Evolutionary conservation across 176 grass and related monocot species (phyloP).

Genomic region (Zea luxurians): DNA sequence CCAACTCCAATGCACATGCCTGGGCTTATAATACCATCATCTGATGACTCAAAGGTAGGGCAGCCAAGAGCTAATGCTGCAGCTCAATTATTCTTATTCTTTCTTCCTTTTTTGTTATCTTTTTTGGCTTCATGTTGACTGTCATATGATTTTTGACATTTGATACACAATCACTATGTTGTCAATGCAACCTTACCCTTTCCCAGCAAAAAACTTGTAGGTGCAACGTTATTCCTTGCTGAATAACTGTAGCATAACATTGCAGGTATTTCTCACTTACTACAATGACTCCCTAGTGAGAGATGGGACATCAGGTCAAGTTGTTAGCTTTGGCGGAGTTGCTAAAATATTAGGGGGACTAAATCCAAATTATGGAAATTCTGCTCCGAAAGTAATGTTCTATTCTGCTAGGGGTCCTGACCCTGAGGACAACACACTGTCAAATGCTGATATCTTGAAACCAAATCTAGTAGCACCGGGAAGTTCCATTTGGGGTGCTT

Average conservation of each 20-base stretch:
- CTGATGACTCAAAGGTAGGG: constrained; percentile 93
- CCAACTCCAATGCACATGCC: constrained; percentile 93
- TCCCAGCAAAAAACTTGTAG: not conserved
- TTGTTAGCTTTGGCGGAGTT: constrained; percentile 65
- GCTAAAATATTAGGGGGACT: constrained; percentile 84
- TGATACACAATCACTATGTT: not conserved
- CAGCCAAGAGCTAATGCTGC: not conserved
- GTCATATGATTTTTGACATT: not conserved
- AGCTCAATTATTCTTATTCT: constrained; percentile 14
- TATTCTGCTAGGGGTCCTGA: constrained; percentile 98
- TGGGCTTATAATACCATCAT: constrained; percentile 93
- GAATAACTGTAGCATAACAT: constrained; percentile 24
- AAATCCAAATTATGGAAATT: constrained; percentile 75
- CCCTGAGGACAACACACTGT: constrained; percentile 82
- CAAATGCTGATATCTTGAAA: constrained; percentile 94
- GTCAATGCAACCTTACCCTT: not conserved
- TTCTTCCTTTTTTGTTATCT: not conserved
- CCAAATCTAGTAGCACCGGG: constrained; percentile 96
- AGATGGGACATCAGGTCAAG: constrained; percentile 55
- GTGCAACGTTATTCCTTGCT: constrained; percentile 6
- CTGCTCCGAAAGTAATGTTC: constrained; percentile 96
- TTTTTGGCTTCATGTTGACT: constrained; percentile 3
- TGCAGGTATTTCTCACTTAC: constrained; percentile 83
- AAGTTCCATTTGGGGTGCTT: constrained; percentile 93
- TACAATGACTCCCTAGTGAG: constrained; percentile 87